Conservation (phyloP, 495 filamentous ascomycete genomes). For the Podospora didyma region DNA sequence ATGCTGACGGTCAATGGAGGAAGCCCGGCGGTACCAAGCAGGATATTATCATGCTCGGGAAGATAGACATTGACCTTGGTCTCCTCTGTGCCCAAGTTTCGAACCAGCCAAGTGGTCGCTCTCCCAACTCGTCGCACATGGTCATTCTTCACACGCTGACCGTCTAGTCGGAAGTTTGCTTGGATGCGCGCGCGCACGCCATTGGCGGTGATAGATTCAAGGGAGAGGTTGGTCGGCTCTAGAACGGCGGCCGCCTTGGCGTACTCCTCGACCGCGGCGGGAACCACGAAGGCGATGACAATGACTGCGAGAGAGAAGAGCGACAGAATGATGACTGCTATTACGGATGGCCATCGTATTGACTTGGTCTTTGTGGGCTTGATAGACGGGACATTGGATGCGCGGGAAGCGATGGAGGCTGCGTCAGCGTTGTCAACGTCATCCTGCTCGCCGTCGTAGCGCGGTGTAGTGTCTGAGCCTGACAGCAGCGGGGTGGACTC, state of each 20-base stretch:
- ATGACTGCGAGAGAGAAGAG: slow-evolving; percentile 41
- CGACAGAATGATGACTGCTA: slow-evolving; percentile 41
- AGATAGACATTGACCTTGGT: slow-evolving; percentile 73
- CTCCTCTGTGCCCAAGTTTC: slow-evolving; percentile 62
- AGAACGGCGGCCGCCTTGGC: slow-evolving; percentile 76
- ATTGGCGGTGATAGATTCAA: slow-evolving; percentile 73
- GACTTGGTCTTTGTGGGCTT: slow-evolving; percentile 21
- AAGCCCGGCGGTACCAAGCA: slow-evolving; percentile 71
- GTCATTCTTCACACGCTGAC: slow-evolving; percentile 62
- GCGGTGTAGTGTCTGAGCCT: slow-evolving; percentile 31
- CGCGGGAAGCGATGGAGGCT: slow-evolving; percentile 26
- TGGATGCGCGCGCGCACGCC: slow-evolving; percentile 76
- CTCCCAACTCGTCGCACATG: slow-evolving; percentile 69
- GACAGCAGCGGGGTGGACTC: slow-evolving; percentile 56
- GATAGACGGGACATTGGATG: slow-evolving; percentile 13
- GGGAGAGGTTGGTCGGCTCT: slow-evolving; percentile 72
- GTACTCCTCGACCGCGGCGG: slow-evolving; percentile 77
- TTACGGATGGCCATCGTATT: slow-evolving; percentile 43
- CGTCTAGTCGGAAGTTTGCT: slow-evolving; percentile 77
- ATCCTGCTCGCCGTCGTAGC: slow-evolving; percentile 45
- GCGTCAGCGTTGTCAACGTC: slow-evolving; percentile 28
- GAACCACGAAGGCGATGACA: slow-evolving; percentile 70
- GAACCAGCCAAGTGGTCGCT: slow-evolving; percentile 77
- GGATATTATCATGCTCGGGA: slow-evolving; percentile 73
- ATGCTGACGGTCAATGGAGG: slow-evolving; percentile 72